These are phyloP conservation scores for Pelargonium australe DNA, from an alignment of 441 rosid genomes.

Conservation along the genomic window DNA sequence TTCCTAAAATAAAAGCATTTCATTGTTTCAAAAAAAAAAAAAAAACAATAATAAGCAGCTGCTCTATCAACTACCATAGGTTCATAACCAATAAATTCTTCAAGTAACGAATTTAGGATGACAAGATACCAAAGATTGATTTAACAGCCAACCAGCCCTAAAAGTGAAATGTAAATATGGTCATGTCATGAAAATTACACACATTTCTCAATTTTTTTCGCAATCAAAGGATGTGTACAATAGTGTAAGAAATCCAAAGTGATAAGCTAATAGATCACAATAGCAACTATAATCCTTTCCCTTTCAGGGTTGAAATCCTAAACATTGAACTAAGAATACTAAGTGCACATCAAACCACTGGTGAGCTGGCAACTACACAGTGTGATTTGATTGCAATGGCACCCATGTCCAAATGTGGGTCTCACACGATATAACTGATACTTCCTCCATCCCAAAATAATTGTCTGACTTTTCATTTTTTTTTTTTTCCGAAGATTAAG, in stretches of 20 bases:
- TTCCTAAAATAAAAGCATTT: not conserved
- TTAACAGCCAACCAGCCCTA: not conserved
- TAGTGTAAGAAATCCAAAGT: not conserved
- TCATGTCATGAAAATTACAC: not conserved
- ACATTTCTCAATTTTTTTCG: not conserved
- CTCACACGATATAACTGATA: not conserved
- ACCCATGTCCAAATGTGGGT: not conserved
- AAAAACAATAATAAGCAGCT: not conserved
- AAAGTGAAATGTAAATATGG: not conserved
- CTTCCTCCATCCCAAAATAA: no score
- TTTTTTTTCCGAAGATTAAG: no score
- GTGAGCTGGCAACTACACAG: not conserved
- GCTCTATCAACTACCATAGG: not conserved
- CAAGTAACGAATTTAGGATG: not conserved
- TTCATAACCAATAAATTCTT: not conserved
- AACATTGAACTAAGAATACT: not conserved
- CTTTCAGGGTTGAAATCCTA: not conserved
- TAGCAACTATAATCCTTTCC: not conserved
- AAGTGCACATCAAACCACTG: not conserved
- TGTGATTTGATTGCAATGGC: not conserved
- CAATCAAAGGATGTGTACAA: not conserved
- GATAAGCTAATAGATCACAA: not conserved
- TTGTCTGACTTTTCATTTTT: no score
- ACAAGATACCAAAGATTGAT: not conserved
- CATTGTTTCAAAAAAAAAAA: not conserved